A percentile compares a stretch with the other conserved stretches of the same genome.
These are phyloP conservation scores for Dactylorhiza incarnata DNA, from an alignment of 106 monocot genomes.

Conservation along the genomic window DNA sequence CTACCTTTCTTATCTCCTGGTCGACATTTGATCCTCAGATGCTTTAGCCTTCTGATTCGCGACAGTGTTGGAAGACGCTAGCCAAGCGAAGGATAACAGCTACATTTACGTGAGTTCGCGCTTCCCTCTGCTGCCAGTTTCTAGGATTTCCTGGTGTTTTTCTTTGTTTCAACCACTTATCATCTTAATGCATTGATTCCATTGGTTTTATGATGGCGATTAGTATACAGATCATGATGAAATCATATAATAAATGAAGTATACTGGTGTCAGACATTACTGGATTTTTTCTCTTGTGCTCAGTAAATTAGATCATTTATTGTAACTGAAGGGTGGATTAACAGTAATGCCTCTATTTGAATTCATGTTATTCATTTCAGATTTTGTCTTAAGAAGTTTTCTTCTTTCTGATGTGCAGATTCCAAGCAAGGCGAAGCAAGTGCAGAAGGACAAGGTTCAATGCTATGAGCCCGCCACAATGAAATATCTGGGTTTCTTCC, in stretches of 20 bases:
- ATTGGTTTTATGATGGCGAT: not conserved
- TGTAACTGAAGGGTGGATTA: not conserved
- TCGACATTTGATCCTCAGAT: not conserved
- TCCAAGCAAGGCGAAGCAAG: slow-evolving; percentile 69
- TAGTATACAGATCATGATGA: not conserved
- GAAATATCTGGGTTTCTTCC: slow-evolving; percentile 89
- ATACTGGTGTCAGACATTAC: not conserved
- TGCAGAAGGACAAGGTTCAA: slow-evolving; percentile 81
- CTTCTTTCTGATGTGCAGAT: slow-evolving; percentile 37
- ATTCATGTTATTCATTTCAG: not conserved
- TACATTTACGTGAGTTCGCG: slow-evolving; percentile 83
- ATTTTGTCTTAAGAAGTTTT: not conserved
- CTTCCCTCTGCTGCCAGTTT: slow-evolving; percentile 8
- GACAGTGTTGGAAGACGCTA: slow-evolving; percentile 60
- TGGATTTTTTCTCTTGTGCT: not conserved
- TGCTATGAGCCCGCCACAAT: slow-evolving; percentile 98
- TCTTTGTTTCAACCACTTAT: not conserved
- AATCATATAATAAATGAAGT: not conserved
- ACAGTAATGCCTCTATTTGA: not conserved
- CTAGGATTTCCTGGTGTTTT: not conserved
- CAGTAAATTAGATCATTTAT: not conserved
- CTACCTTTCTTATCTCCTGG: not conserved
- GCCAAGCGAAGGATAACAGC: slow-evolving; percentile 83
- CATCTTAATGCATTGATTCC: not conserved
- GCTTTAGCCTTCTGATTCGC: slow-evolving; percentile 6